Evolutionary conservation across 2,329 filamentous ascomycete species (phyloP).

Genomic region (Diaporthe citriasiana): DNA sequence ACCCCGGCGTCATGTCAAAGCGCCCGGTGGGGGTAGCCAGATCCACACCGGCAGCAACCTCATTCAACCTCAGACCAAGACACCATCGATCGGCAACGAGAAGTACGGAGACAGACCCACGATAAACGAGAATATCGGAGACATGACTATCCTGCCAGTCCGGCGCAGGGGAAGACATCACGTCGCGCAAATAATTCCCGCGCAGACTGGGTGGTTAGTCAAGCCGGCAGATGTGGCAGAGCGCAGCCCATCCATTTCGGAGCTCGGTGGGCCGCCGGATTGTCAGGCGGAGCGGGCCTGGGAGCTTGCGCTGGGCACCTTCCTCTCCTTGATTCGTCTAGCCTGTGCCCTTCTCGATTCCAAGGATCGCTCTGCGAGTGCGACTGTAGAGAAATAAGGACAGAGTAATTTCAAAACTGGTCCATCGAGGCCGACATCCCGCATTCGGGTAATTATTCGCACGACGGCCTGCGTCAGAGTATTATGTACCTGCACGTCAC

Average conservation of each 20-base stretch:
- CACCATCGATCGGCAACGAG: slow-evolving; percentile 24
- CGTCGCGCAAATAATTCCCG: slow-evolving; percentile 23
- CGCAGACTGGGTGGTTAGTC: slow-evolving; percentile 1
- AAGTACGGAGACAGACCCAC: slow-evolving; percentile 19
- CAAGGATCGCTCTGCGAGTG: not conserved
- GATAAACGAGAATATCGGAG: slow-evolving; percentile 20
- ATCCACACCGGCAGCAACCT: slow-evolving; percentile 32
- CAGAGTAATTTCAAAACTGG: not conserved
- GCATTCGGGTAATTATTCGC: slow-evolving; percentile 24
- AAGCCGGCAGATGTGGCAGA: slow-evolving; percentile 10
- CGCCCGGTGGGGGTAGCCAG: slow-evolving; percentile 18
- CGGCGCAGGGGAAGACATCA: slow-evolving; percentile 9
- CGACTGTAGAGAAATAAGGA: not conserved
- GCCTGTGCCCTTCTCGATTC: not conserved
- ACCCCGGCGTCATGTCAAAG: slow-evolving; percentile 32
- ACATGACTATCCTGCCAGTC: slow-evolving; percentile 22
- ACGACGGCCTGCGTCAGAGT: slow-evolving; percentile 3
- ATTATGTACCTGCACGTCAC: slow-evolving; percentile 17
- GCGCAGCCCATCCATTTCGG: not conserved
- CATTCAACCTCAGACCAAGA: slow-evolving; percentile 31
- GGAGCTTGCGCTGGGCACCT: slow-evolving; percentile 18
- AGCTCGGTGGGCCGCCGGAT: slow-evolving; percentile 17
- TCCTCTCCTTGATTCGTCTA: not conserved
- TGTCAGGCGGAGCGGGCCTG: slow-evolving; percentile 17
- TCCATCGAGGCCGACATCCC: not conserved